These are phyloP conservation scores for Stereocaulon alpinum DNA, from an alignment of 495 filamentous ascomycete species.

Conservation along the genomic window DNA sequence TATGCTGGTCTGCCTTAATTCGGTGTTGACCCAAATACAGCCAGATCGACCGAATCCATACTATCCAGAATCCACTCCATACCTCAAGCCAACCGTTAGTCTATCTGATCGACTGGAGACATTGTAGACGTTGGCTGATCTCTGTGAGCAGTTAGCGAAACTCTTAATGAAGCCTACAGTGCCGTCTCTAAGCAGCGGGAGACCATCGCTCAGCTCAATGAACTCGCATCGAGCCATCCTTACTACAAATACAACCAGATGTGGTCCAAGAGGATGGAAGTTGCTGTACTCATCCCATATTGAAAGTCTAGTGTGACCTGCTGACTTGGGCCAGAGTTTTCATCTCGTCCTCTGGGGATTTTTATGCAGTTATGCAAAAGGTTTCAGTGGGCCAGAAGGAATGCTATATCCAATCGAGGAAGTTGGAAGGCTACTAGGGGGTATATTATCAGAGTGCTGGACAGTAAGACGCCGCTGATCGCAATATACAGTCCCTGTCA, in stretches of 20 bases:
- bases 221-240: conserved; percentile 67
- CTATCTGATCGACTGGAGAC: not conserved
- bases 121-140: not conserved
- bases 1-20: not conserved
- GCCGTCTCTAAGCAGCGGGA: conserved; percentile 47
- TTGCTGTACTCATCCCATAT: conserved; percentile 41
- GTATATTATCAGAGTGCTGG: conserved; percentile 36
- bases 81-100: conserved; percentile 62
- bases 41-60: conserved; percentile 61
- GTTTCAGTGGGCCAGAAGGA: conserved; percentile 30
- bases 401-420: conserved; percentile 80
- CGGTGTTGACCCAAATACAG: conserved; percentile 21
- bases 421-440: conserved; percentile 62
- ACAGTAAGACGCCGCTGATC: not conserved
- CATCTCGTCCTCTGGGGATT: conserved; percentile 66
- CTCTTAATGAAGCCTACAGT: conserved; percentile 41
- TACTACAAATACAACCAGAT: conserved; percentile 92
- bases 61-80: conserved; percentile 88
- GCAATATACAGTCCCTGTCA: conserved; percentile 66
- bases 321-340: conserved; percentile 35
- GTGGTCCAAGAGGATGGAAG: conserved; percentile 80
- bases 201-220: conserved; percentile 49
- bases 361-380: conserved; percentile 50
- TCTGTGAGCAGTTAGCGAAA: conserved; percentile 23
- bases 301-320: not conserved